phyloP scores from a whole-genome alignment of 768 basidiomycete species.

The button mushroom (Agaricus bisporus) region DNA sequence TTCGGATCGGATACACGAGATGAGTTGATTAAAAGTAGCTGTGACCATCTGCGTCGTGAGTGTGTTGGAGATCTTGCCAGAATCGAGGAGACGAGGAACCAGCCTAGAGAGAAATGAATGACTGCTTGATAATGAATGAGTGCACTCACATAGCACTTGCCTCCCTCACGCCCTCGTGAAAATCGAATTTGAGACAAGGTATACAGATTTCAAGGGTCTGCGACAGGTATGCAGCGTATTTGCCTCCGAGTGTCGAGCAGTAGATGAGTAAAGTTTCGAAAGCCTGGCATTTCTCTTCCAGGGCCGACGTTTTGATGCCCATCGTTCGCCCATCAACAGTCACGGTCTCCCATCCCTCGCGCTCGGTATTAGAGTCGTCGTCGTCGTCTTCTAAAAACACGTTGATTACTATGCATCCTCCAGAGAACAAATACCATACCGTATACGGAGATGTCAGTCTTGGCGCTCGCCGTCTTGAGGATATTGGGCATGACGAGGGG shows the following conservation, averaged over 20 bases:
- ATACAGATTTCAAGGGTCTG: slow-evolving; percentile 69
- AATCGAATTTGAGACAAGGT: slow-evolving; percentile 67
- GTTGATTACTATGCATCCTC: not conserved
- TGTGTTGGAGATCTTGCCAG: slow-evolving; percentile 59
- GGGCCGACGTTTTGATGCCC: slow-evolving; percentile 71
- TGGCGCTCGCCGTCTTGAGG: slow-evolving; percentile 69
- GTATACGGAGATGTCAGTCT: slow-evolving; percentile 71
- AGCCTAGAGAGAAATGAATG: slow-evolving; percentile 37
- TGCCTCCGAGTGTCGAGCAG: slow-evolving; percentile 57
- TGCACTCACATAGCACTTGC: slow-evolving; percentile 62
- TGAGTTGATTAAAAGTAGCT: slow-evolving; percentile 61
- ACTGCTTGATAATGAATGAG: no score
- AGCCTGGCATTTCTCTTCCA: slow-evolving; percentile 86
- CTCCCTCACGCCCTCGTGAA: slow-evolving; percentile 82
- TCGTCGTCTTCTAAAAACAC: slow-evolving; percentile 34
- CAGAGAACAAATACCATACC: slow-evolving; percentile 28
- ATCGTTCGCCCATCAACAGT: slow-evolving; percentile 71
- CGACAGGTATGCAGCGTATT: slow-evolving; percentile 67
- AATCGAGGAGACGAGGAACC: slow-evolving; percentile 62
- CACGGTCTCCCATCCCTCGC: slow-evolving; percentile 77
- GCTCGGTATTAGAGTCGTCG: slow-evolving; percentile 46
- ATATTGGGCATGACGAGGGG: slow-evolving; percentile 80
- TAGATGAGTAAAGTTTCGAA: slow-evolving; percentile 85
- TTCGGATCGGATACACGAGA: slow-evolving; percentile 60
- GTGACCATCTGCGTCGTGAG: slow-evolving; percentile 64